Percentiles rank a stretch among this genome's conserved stretches.
Conservation (phyloP, 768 basidiomycete species). For the Suillus bovinus region DNA sequence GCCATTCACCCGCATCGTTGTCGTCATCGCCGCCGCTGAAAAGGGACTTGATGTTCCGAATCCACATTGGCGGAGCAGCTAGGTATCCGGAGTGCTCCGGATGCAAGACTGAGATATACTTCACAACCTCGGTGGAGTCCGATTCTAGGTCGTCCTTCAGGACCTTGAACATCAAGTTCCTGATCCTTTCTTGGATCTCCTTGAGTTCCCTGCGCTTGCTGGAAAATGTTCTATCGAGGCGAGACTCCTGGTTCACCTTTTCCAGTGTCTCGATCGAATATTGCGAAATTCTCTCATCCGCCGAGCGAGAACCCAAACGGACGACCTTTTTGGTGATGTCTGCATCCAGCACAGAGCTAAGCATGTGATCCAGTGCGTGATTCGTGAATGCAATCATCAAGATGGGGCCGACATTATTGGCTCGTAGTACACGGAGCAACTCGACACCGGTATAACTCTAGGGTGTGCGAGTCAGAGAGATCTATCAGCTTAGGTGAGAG, state of each 20-base stretch:
- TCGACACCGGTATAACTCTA: conserved; percentile 71
- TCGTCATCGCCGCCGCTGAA: conserved; percentile 17
- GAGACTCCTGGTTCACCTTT: conserved; percentile 39
- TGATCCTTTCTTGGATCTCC: conserved; percentile 46
- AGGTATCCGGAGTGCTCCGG: conserved; percentile 51
- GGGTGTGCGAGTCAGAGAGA: background rate
- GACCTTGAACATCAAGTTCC: conserved; percentile 44
- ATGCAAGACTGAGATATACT: conserved; percentile 44
- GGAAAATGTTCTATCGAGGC: conserved; percentile 37
- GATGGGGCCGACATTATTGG: conserved; percentile 53
- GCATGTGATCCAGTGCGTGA: conserved; percentile 76
- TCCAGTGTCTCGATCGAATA: conserved; percentile 65
- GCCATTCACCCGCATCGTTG: conserved; percentile 33
- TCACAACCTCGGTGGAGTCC: conserved; percentile 37
- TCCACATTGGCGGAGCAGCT: conserved; percentile 48
- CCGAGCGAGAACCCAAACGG: conserved; percentile 66
- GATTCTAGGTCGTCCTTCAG: conserved; percentile 34
- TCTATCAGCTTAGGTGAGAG: background rate
- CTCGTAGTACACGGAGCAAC: conserved; percentile 63
- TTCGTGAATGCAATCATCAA: conserved; percentile 70
- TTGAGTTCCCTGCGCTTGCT: conserved; percentile 43
- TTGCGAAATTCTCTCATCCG: conserved; percentile 58
- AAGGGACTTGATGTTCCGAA: conserved; percentile 29
- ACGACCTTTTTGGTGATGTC: conserved; percentile 63
- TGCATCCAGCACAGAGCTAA: conserved; percentile 63